phyloP scores from a whole-genome alignment of 371 early-diverging fungal species.

The Haplosporangium sp. region DNA sequence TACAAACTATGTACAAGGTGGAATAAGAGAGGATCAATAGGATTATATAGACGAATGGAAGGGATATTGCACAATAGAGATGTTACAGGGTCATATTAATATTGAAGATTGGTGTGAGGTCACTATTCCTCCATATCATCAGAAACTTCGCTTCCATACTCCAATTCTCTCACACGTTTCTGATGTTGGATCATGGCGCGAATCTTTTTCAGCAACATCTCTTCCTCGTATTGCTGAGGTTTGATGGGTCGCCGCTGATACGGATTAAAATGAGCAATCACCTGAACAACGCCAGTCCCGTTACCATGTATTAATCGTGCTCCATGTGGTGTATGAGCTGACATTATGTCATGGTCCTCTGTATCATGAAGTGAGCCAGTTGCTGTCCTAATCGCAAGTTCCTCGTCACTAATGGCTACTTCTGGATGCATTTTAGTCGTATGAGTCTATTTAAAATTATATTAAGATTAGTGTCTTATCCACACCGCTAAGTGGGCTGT shows the following conservation, averaged over 20 bases:
- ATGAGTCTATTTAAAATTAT: slow-evolving; percentile 32
- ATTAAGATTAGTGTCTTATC: not conserved
- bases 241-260: slow-evolving; percentile 53
- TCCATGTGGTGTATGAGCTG: not conserved
- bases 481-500: slow-evolving; percentile 11
- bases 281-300: slow-evolving; percentile 36
- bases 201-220: slow-evolving; percentile 35
- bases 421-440: slow-evolving; percentile 51
- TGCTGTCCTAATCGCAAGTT: slow-evolving; percentile 19
- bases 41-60: not conserved
- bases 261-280: slow-evolving; percentile 47
- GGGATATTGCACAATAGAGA: slow-evolving; percentile 1
- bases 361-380: not conserved
- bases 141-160: slow-evolving; percentile 48
- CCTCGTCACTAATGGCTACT: slow-evolving; percentile 41
- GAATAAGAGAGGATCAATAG: not conserved
- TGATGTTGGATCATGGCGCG: slow-evolving; percentile 51
- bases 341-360: not conserved
- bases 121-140: slow-evolving; percentile 47
- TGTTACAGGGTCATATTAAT: slow-evolving; percentile 3
- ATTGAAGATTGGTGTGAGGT: not conserved
- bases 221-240: slow-evolving; percentile 51
- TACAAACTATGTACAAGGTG: not conserved
- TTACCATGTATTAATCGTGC: slow-evolving; percentile 23
- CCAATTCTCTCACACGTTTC: slow-evolving; percentile 40